Conservation (phyloP, 2,329 filamentous ascomycete genomes). For the Penicillium hordei region DNA sequence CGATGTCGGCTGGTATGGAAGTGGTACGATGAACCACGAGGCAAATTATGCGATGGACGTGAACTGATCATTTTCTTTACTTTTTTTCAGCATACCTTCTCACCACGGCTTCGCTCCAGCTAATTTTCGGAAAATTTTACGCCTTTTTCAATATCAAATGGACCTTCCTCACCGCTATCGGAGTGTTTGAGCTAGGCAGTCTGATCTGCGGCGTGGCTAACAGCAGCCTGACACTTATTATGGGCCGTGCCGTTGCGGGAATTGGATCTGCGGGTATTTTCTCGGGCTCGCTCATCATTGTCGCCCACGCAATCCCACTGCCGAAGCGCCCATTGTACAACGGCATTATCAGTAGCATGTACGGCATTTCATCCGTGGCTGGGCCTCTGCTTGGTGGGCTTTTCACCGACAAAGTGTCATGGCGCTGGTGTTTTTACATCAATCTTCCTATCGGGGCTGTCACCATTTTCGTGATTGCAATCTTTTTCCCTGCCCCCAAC, state of each 20-base stretch:
- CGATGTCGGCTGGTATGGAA: slow-evolving; percentile 65
- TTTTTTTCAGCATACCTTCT: slow-evolving; percentile 33
- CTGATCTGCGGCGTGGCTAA: slow-evolving; percentile 38
- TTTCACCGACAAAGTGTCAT: slow-evolving; percentile 45
- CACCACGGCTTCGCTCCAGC: slow-evolving; percentile 34
- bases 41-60: neutral
- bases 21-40: slow-evolving; percentile 19
- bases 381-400: slow-evolving; percentile 46
- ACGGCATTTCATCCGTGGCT: slow-evolving; percentile 52
- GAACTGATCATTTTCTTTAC: neutral
- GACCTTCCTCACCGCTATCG: slow-evolving; percentile 34
- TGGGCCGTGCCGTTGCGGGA: slow-evolving; percentile 37
- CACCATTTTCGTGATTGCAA: slow-evolving; percentile 47
- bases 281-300: slow-evolving; percentile 26
- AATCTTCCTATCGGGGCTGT: slow-evolving; percentile 46
- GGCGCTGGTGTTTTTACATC: slow-evolving; percentile 47
- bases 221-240: slow-evolving; percentile 32
- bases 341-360: slow-evolving; percentile 54
- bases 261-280: slow-evolving; percentile 36
- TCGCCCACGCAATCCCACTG: slow-evolving; percentile 49
- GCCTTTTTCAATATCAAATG: slow-evolving; percentile 37
- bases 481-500: slow-evolving; percentile 48
- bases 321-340: slow-evolving; percentile 49
- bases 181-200: slow-evolving; percentile 40
- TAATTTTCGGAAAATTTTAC: slow-evolving; percentile 36